Base-by-base conservation (phyloP, 805 yeast genomes). In the Candida michaelii region DNA sequence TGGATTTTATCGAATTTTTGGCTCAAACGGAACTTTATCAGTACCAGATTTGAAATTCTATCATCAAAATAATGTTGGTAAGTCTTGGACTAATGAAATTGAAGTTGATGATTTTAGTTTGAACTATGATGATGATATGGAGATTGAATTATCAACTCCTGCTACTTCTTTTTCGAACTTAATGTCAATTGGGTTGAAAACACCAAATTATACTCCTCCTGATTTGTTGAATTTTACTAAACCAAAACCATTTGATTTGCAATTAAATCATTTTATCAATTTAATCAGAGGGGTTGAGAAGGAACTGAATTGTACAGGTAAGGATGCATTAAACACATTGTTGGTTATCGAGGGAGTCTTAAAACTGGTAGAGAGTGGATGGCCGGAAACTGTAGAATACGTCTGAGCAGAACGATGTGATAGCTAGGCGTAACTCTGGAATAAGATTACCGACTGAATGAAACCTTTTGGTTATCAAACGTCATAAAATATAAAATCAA, bases 1-100 rank as follows among this genome's bases (percentile, higher is more conserved):
- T 18, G 73, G 74, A 2, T 56, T 67, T 32, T 68, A 69, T 46
- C 47, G 73, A 24, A 54, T 69, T 5, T 69, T 69, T 49, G 74
- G 74, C 5, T 52, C 60, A 17, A 46, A 58, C 17, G 74, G 72
- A 6, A 66, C 73, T 8, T 55, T 69, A 23, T 66, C 70, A 3
- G 57, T 69, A 3, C 74, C 74, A 1, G 74, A 69, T 39, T 49
- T 68, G 46, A 65, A 59, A n/a, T 50, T 68, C 15, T 67, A 60
- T 45, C 70, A 65, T 43, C 71, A 65, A 36, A 35, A 55, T 13
- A 59, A 46, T 6, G 47, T 40, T 27, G 43, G 50, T 17, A 10
- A 38, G 25, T 48, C 60, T 2, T 63, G 70, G 70, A 36, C 51
- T 8, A 38, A 48, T 18, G 61, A 63, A 15, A 42, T 63, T 19